These are phyloP conservation scores for Sarocladium strictum DNA, from an alignment of 2,329 filamentous ascomycete genomes.

Conservation along the genomic window DNA sequence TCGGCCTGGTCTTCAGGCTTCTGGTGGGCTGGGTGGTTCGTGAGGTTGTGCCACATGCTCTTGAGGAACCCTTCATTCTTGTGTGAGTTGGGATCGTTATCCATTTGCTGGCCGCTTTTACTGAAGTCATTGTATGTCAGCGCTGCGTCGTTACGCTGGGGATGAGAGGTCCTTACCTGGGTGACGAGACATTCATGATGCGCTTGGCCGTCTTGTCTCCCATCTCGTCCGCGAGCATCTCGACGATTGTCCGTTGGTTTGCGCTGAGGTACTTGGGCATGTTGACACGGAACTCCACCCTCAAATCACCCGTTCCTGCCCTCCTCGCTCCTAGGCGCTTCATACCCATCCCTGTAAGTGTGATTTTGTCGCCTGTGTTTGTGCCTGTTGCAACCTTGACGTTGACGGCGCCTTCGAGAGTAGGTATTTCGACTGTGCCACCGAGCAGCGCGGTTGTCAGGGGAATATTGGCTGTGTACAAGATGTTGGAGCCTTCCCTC, in stretches of 20 bases:
- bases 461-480: slow-evolving; percentile 87
- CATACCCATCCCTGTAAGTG: slow-evolving; percentile 89
- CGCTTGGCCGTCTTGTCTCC: slow-evolving; percentile 85
- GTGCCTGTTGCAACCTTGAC: slow-evolving; percentile 90
- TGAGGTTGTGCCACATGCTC: slow-evolving; percentile 87
- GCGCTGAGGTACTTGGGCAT: slow-evolving; percentile 93
- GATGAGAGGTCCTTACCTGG: slow-evolving; percentile 22
- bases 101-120: slow-evolving; percentile 2
- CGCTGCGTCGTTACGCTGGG: not conserved
- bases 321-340: slow-evolving; percentile 68
- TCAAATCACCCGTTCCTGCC: slow-evolving; percentile 70
- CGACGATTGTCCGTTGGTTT: slow-evolving; percentile 87
- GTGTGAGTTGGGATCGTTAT: slow-evolving; percentile 43
- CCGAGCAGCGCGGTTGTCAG: slow-evolving; percentile 90
- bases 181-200: slow-evolving; percentile 69
- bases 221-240: slow-evolving; percentile 97
- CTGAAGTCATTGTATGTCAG: not conserved
- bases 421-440: slow-evolving; percentile 84
- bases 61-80: slow-evolving; percentile 88
- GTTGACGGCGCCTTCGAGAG: slow-evolving; percentile 82
- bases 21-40: slow-evolving; percentile 61
- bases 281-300: slow-evolving; percentile 87
- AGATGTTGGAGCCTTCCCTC: slow-evolving; percentile 79
- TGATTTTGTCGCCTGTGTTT: slow-evolving; percentile 86
- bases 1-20: slow-evolving; percentile 24